Base-by-base conservation (phyloP, 1,284 basidiomycete species). In the Tremellales sp. region DNA sequence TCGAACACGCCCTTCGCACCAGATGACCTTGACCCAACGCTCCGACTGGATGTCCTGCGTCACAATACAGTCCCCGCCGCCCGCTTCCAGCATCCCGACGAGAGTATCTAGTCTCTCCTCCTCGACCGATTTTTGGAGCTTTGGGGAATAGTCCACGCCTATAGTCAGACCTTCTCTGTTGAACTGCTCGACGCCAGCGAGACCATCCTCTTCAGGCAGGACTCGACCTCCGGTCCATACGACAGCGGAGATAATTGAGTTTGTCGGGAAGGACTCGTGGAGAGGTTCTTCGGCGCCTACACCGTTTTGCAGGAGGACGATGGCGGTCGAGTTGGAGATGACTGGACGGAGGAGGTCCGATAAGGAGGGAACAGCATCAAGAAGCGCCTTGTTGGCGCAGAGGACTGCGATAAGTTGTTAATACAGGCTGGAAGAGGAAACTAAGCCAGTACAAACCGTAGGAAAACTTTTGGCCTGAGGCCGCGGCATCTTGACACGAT, bases 221-320 rank as follows among this genome's bases (percentile, higher is more conserved):
- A 60, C 64, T 59, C 57, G 71, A 26, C 57, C 76, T 55, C 68
- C 76, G 14, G 66, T 74, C 71, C 61, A 75, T 10, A 75, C 75
- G 5, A 76, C 75, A 14, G 75, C 74, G 47, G 74, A 76, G 32
- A 77, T 71, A 45, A 76, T 63, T 6, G 72, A 73, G 46, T 65
- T 75, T 29, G 53, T 33, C 1, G 75, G 74, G 57, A 77, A 73
- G 16, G 61, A 61, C 2, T 53, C 50, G 49, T 74, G 68, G 21
- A 76, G 64, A 14, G 76, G 74, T 22, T 66, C 73, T 59, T 77
- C 76, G 43, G 73, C 73, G 5, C 75, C 76, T 4, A 77, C 73
- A 19, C 76, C 76, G 53, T 78, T 78, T 59, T 78, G 76, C 0
- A 78, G 63, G 25, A 76, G 60, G n/a, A 77, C 72, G 32, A 77